Conservation (phyloP, 768 basidiomycete species). For the Podaxis sp. region DNA sequence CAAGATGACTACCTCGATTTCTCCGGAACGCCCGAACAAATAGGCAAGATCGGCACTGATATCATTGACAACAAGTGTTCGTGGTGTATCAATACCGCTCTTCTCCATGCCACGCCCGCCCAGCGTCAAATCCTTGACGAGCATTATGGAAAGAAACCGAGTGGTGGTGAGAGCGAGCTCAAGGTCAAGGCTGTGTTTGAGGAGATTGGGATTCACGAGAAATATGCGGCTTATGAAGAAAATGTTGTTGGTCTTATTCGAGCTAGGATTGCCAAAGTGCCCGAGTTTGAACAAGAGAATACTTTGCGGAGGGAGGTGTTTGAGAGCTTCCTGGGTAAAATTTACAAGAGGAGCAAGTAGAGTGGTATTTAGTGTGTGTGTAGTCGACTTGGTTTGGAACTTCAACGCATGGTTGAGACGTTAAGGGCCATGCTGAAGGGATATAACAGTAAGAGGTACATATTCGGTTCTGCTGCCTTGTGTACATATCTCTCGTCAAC, state of each 20-base stretch:
- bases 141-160: constrained; percentile 47
- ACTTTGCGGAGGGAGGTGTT: constrained; percentile 68
- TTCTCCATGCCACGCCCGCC: constrained; percentile 47
- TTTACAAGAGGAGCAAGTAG: constrained; percentile 62
- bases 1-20: constrained; percentile 98
- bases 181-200: constrained; percentile 61
- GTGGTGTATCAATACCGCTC: constrained; percentile 91
- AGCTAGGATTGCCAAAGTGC: constrained; percentile 65
- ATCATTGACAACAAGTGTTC: constrained; percentile 99
- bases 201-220: constrained; percentile 58
- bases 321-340: constrained; percentile 83
- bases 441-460: too few relatives aligned
- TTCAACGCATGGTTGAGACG: background rate
- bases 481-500: too few relatives aligned
- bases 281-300: constrained; percentile 47
- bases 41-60: constrained; percentile 97
- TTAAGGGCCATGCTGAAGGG: too few relatives aligned
- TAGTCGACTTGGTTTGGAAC: background rate
- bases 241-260: constrained; percentile 62
- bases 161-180: constrained; percentile 44
- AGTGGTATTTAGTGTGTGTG: background rate
- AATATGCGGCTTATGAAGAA: constrained; percentile 80
- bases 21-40: constrained; percentile 81
- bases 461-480: too few relatives aligned
- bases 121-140: constrained; percentile 57